A percentile compares a stretch with the other conserved stretches of the same genome.
These are phyloP conservation scores for Penicillium salamii DNA, from an alignment of 495 filamentous ascomycete species.

Conservation along the genomic window DNA sequence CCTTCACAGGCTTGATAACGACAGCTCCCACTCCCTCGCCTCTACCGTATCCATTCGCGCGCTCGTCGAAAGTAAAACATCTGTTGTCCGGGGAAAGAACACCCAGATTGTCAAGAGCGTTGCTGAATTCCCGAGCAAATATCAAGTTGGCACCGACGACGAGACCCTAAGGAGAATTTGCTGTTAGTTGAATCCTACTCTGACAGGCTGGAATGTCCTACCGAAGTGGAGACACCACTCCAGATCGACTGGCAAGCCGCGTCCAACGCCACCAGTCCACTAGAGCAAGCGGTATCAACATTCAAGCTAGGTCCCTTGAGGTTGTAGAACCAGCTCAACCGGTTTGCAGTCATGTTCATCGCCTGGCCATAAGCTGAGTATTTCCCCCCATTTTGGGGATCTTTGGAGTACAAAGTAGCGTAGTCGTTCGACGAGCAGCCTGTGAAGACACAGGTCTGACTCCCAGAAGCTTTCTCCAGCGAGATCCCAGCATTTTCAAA, in stretches of 20 bases:
- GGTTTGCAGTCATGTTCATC: constrained; percentile 22
- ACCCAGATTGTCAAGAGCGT: background rate
- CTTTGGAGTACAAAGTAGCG: constrained; percentile 8
- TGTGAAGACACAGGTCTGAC: constrained; percentile 27
- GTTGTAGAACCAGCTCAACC: constrained; percentile 36
- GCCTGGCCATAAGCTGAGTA: too few species aligned
- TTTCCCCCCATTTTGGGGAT: too few species aligned
- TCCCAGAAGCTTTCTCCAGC: constrained; percentile 15
- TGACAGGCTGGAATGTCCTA: too few species aligned
- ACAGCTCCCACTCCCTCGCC: constrained; percentile 40
- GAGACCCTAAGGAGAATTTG: too few species aligned
- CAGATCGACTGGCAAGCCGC: constrained; percentile 30
- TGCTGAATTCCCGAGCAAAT: constrained; percentile 14
- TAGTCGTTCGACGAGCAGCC: constrained; percentile 38
- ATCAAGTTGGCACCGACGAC: constrained; percentile 27
- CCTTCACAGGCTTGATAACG: constrained; percentile 31
- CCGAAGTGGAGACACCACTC: too few species aligned
- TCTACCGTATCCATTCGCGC: constrained; percentile 44
- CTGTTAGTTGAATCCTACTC: too few species aligned
- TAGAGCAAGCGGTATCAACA: constrained; percentile 46
- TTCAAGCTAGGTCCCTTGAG: constrained; percentile 31
- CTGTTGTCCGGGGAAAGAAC: constrained; percentile 21
- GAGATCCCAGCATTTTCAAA: constrained; percentile 28
- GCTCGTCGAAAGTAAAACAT: constrained; percentile 32
- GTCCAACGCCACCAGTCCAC: constrained; percentile 43